Base-by-base conservation (phyloP, 2,329 filamentous ascomycete species). In the Cercospora zeina region DNA sequence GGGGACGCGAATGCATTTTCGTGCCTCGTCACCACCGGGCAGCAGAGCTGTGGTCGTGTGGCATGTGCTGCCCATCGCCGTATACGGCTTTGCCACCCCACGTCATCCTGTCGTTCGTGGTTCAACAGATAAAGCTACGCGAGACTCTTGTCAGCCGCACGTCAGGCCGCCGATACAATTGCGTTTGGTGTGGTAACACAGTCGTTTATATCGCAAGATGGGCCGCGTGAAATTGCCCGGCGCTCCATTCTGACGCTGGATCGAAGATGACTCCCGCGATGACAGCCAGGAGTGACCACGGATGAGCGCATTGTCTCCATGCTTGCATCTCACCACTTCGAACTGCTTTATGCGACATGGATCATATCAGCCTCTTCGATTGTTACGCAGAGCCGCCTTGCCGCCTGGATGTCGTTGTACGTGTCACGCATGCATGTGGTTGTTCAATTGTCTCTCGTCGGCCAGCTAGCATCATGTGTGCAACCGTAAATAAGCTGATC, bases 191-290 rank as follows among this genome's bases (percentile, higher is more conserved):
- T 27, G 31, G 31, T 30, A 21, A 24, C 42, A 27, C 42, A 49
- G 42, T 21, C 42, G 21, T 27, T 5, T 27, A 49, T 49, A 49
- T 49, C 27, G 21, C 21, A 27, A 19, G 5, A 19, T 49, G 42
- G 21, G 42, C 42, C 42, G 42, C 21, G 11, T 27, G 21, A 11
- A 27, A 5, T 49, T 49, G 42, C 42, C 42, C 21, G 42, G 21
- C 13, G 39, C 39, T 7, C 39, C 19, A 24, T 13, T 14, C 24
- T n/a, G 21, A 49, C 13, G 42, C 13, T 27, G 19, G 19, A 49
- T 49, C 42, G 42, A 49, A 49, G 42, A 49, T 49, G 42, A 49
- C 21, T 27, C 21, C 21, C 42, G 42, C 42, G 42, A 45, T 45
- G 19, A 24, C 16, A 4, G 39, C 16, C 21, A 16, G 13, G 4